These are phyloP conservation scores for Nemania diffusa DNA, from an alignment of 2,329 filamentous ascomycete genomes.

Conservation along the genomic window DNA sequence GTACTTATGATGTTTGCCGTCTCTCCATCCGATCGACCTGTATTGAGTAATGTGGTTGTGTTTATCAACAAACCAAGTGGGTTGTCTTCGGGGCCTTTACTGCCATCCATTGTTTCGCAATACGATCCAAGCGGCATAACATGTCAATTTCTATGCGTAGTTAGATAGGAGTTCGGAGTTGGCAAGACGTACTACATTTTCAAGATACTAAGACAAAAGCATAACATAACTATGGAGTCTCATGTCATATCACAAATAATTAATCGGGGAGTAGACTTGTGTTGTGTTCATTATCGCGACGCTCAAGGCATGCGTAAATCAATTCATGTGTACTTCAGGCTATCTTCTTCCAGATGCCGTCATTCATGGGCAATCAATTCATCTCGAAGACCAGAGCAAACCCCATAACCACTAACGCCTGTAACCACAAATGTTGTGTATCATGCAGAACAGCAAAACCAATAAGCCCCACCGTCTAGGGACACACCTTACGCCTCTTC, in stretches of 20 bases:
- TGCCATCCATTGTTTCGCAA: neutral
- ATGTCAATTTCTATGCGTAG: neutral
- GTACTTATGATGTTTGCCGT: slow-evolving; percentile 70
- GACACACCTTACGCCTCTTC: slow-evolving; percentile 22
- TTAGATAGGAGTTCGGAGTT: slow-evolving; percentile 40
- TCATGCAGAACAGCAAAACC: slow-evolving; percentile 45
- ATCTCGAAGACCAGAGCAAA: slow-evolving; percentile 44
- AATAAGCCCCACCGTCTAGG: slow-evolving; percentile 6
- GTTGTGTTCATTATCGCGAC: slow-evolving; percentile 37
- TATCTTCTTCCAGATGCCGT: slow-evolving; percentile 40
- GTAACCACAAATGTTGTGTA: slow-evolving; percentile 45
- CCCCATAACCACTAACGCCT: slow-evolving; percentile 49
- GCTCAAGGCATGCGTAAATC: slow-evolving; percentile 43
- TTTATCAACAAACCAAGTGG: neutral
- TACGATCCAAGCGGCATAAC: neutral
- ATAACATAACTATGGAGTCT: neutral
- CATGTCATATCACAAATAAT: neutral
- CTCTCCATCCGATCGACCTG: neutral
- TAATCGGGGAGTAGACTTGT: no score
- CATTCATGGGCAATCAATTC: slow-evolving; percentile 39
- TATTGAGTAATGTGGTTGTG: neutral
- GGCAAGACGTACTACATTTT: neutral
- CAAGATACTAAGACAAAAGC: slow-evolving; percentile 24
- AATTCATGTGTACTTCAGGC: slow-evolving; percentile 41
- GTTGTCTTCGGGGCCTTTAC: neutral